These are phyloP conservation scores for Diaporthe sp. DNA, from an alignment of 2,329 filamentous ascomycete species.

Conservation along the genomic window DNA sequence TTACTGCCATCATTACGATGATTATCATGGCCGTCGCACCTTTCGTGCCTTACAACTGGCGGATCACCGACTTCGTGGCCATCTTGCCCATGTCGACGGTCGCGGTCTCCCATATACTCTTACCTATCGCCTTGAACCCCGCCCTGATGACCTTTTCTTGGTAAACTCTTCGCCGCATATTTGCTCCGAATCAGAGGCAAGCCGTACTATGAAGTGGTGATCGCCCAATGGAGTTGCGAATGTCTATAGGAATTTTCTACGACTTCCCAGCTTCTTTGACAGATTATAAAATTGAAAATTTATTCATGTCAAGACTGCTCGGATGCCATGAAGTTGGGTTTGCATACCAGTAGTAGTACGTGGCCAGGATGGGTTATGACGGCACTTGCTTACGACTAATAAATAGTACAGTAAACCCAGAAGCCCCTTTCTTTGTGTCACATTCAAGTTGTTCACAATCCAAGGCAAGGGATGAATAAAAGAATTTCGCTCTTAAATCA, in stretches of 20 bases:
- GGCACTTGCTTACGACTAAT: neutral
- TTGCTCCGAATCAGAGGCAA: neutral
- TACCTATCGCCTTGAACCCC: slow-evolving; percentile 81
- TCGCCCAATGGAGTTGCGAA: neutral
- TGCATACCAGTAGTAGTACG: neutral
- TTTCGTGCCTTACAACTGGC: slow-evolving; percentile 74
- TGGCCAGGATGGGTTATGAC: neutral
- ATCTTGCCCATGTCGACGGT: slow-evolving; percentile 81
- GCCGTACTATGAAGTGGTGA: too few species aligned
- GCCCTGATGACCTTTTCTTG: slow-evolving; percentile 84
- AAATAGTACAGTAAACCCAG: neutral
- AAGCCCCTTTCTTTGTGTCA: neutral
- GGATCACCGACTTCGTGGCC: slow-evolving; percentile 77
- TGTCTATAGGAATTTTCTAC: fast-evolving
- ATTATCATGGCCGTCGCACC: slow-evolving; percentile 70
- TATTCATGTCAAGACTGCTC: neutral
- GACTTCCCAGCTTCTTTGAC: neutral
- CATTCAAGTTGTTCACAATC: neutral
- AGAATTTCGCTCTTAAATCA: too few species aligned
- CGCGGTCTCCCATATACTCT: slow-evolving; percentile 73
- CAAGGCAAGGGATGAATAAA: neutral
- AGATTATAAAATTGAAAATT: neutral
- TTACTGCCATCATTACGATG: slow-evolving; percentile 69
- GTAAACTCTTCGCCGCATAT: slow-evolving; percentile 51
- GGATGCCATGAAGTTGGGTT: neutral